Base-by-base conservation (phyloP, 257 asterid species). In the Handroanthus guayacan region DNA sequence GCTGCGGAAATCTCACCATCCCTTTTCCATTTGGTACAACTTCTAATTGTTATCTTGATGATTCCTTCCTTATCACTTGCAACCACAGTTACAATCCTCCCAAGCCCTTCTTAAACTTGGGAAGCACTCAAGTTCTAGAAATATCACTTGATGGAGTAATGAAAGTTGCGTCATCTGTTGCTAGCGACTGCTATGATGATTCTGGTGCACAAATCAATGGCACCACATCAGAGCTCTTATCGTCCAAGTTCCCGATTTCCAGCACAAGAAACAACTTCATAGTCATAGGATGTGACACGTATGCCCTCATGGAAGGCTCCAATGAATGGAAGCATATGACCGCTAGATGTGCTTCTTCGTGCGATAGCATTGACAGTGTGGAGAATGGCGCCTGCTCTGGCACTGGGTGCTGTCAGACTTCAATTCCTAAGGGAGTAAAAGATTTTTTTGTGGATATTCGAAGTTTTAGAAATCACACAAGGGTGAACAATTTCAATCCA, bases 341-440 rank as follows among this genome's bases (percentile, higher is more conserved):
- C 3, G 72, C 79, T 0, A 79, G 83, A 9, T 82, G 86, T 58
- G 68, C 62, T 9, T 75, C 86, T 0, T 63, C 58, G 64, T 82
- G 86, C 54, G 13, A 82, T 13, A 14, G 76, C 1, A 3, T 56
- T 5, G 72, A 64, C 3, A 36, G 17, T 5, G 69, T 76, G 18
- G 38, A 43, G 9, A 20, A 64, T 3, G 77, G 82, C 16, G 25
- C 67, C 0, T 84, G 86, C 67, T 64, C 71, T 1, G 88, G 86
- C 11, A 43, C 73, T 65, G 86, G 88, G 13, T 84, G 86, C 68
- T 81, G 88, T 75, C 84, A 76, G 69, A 60, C 64, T 44, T 62
- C 71, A 1, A 79, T 84, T 36, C 86, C 86, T 1, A 7, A 69
- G 0, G 82, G 83, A 0, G 80, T 76, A 0, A 47, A 11, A 13